Conservation (phyloP, 495 filamentous ascomycete genomes). For the Tuber aestivum region DNA sequence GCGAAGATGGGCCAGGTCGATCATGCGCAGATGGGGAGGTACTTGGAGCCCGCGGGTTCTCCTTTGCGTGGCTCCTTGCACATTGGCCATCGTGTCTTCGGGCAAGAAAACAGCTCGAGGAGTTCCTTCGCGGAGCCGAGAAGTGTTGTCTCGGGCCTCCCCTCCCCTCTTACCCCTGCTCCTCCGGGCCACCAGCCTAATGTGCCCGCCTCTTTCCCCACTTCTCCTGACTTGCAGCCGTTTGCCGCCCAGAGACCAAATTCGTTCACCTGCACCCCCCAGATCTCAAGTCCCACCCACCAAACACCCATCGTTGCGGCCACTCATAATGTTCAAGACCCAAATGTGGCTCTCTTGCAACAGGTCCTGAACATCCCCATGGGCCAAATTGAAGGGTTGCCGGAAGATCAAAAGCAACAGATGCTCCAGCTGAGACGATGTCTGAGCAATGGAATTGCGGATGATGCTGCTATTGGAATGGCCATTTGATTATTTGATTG, state of each 20-base stretch:
- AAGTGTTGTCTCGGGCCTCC: not conserved
- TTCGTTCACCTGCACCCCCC: not conserved
- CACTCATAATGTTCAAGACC: constrained; percentile 7
- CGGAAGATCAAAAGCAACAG: constrained; percentile 38
- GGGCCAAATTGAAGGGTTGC: constrained; percentile 38
- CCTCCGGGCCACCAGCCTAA: not conserved
- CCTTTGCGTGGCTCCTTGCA: constrained; percentile 18
- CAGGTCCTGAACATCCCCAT: constrained; percentile 37
- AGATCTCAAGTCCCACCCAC: not conserved
- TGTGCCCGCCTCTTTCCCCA: not conserved
- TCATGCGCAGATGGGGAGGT: constrained; percentile 8
- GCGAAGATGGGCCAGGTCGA: constrained; percentile 90
- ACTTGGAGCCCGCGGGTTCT: not conserved
- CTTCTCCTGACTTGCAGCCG: not conserved
- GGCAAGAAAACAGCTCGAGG: constrained; percentile 3
- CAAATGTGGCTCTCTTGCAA: constrained; percentile 31
- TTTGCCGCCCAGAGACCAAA: not conserved
- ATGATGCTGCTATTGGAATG: not conserved
- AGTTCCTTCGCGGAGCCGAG: constrained; percentile 2
- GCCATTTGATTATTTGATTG: not conserved
- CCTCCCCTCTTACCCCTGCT: not conserved
- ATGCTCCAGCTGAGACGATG: constrained; percentile 34
- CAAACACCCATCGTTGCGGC: not conserved
- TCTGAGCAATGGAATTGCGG: constrained; percentile 10
- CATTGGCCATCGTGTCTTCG: not conserved